Evolutionary conservation across 768 basidiomycete genomes (phyloP).

Genomic region (Cantharellus cinnabarinus): DNA sequence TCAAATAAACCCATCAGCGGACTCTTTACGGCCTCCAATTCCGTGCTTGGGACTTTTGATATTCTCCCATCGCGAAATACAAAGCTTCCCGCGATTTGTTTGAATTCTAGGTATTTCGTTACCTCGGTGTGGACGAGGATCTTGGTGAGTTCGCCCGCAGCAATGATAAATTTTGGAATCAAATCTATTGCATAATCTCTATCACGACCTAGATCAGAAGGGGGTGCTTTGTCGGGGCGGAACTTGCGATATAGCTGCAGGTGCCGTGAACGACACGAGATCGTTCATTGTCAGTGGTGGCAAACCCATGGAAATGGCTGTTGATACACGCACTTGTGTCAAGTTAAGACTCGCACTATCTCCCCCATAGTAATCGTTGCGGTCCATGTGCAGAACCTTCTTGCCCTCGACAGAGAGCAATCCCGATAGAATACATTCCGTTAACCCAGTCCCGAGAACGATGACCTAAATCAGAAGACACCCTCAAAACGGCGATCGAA

Average conservation of each 20-base stretch:
- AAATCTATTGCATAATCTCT: constrained; percentile 96
- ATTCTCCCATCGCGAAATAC: constrained; percentile 94
- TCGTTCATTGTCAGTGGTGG: neutral
- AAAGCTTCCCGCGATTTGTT: constrained; percentile 96
- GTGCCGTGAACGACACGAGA: no score
- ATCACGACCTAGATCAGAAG: constrained; percentile 79
- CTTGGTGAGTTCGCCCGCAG: constrained; percentile 89
- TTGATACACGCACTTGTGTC: constrained; percentile 50
- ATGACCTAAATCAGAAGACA: constrained; percentile 36
- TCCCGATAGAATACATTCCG: constrained; percentile 96
- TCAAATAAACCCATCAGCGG: constrained; percentile 99
- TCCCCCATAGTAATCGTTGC: constrained; percentile 97
- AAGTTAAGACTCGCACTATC: constrained; percentile 94
- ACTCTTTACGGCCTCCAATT: constrained; percentile 89
- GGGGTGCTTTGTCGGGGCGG: constrained; percentile 52
- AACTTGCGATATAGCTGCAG: constrained; percentile 86
- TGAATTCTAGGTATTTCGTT: constrained; percentile 96
- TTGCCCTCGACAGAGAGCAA: constrained; percentile 98
- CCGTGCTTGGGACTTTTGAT: constrained; percentile 92
- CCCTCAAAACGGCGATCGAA: neutral
- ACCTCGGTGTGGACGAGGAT: constrained; percentile 99
- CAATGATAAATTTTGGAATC: constrained; percentile 98
- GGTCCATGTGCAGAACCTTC: constrained; percentile 97
- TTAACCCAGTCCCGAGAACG: constrained; percentile 89
- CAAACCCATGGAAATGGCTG: neutral